A percentile compares a stretch with the other conserved stretches of the same genome.
Evolutionary conservation across 345 rosid genomes (phyloP).

Genomic region (Adansonia digitata): DNA sequence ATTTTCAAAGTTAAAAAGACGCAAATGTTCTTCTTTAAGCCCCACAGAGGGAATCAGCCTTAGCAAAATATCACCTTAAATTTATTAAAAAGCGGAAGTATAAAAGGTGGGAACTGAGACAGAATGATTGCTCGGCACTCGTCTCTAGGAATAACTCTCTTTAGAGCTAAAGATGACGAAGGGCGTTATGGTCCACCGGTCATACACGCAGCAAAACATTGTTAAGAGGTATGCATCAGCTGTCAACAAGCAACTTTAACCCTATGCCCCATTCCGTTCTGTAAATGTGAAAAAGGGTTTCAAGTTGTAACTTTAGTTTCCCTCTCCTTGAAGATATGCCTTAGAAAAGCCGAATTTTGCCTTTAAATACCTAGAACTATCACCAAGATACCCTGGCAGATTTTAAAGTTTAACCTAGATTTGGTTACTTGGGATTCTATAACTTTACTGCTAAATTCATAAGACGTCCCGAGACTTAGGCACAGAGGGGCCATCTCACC

Average conservation of each 20-base stretch:
- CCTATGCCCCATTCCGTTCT: neutral
- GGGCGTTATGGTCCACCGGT: neutral
- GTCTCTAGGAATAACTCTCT: neutral
- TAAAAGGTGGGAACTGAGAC: neutral
- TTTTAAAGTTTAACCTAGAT: neutral
- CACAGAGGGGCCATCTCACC: constrained; percentile 15
- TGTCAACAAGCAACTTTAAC: neutral
- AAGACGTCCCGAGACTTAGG: constrained; percentile 1
- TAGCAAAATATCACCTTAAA: neutral
- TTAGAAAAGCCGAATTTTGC: neutral
- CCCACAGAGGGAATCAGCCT: neutral
- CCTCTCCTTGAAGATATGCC: constrained; percentile 5
- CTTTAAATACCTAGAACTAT: neutral
- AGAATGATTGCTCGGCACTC: neutral
- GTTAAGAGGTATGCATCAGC: neutral
- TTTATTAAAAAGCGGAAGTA: neutral
- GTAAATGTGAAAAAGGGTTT: neutral
- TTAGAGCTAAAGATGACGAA: neutral
- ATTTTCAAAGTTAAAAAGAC: neutral
- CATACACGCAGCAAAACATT: neutral
- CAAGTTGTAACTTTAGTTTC: neutral
- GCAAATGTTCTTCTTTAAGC: neutral
- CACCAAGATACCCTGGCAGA: neutral
- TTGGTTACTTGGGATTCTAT: constrained; percentile 4
- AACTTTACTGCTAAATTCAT: neutral